Percentiles rank a stretch among this genome's conserved stretches.
phyloP scores from a whole-genome alignment of 345 rosid species.

The Turritis glabra region DNA sequence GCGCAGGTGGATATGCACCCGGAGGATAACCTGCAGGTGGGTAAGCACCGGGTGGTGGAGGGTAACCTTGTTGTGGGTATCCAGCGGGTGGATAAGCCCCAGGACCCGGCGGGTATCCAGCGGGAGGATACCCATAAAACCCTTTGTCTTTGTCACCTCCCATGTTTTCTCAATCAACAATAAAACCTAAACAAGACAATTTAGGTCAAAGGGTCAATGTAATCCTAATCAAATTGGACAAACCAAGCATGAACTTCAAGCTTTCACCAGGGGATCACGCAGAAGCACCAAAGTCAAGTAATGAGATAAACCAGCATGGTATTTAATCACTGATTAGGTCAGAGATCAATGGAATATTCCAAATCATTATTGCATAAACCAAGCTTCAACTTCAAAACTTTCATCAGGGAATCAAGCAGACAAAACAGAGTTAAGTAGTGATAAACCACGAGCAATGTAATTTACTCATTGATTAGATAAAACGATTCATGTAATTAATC shows the following conservation, averaged over 20 bases:
- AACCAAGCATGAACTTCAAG: not conserved
- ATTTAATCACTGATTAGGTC: not conserved
- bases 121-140: slow-evolving; percentile 34
- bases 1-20: slow-evolving; percentile 50
- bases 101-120: slow-evolving; percentile 26
- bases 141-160: slow-evolving; percentile 44
- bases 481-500: not conserved
- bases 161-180: slow-evolving; percentile 33
- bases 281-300: not conserved
- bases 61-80: slow-evolving; percentile 38
- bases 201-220: not conserved
- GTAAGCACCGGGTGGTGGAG: slow-evolving; percentile 41
- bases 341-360: not conserved
- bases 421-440: not conserved
- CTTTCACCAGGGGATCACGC: not conserved
- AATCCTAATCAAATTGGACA: not conserved
- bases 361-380: not conserved
- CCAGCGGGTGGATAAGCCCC: slow-evolving; percentile 31
- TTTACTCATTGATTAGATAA: not conserved
- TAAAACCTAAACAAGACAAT: not conserved
- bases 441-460: not conserved
- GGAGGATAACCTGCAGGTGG: slow-evolving; percentile 31
- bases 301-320: not conserved
- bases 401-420: not conserved
- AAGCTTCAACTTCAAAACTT: not conserved